Conservation (phyloP, 106 monocot genomes). For the Alisma plantagoaquatica region DNA sequence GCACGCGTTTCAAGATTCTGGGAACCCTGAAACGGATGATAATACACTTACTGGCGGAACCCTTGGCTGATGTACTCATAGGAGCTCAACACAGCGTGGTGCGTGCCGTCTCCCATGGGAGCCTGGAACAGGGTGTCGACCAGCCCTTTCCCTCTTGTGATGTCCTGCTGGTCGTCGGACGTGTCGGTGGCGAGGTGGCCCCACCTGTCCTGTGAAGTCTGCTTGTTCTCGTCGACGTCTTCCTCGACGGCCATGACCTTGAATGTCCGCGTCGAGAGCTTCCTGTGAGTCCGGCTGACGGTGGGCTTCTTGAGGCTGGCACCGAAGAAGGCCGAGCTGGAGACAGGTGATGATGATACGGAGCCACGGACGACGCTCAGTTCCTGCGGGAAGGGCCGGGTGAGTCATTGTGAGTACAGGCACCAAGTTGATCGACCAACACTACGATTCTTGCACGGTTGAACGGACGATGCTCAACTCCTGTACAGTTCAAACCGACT, state of each 20-base stretch:
- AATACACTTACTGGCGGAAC: conserved; percentile 52
- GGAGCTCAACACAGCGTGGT: conserved; percentile 67
- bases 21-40: too few species aligned
- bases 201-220: conserved; percentile 64
- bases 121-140: conserved; percentile 87
- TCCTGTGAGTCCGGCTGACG: conserved; percentile 29
- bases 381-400: conserved; percentile 20
- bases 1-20: too few species aligned
- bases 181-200: conserved; percentile 40
- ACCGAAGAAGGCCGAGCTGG: conserved; percentile 63
- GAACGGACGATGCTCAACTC: too few species aligned
- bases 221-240: conserved; percentile 63
- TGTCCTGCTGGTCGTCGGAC: conserved; percentile 97
- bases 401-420: too few species aligned
- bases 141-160: conserved; percentile 80
- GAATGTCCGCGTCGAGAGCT: conserved; percentile 32
- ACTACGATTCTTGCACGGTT: too few species aligned
- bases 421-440: too few species aligned
- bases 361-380: conserved; percentile 29
- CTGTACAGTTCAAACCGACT: too few species aligned
- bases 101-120: conserved; percentile 73
- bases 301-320: conserved; percentile 54
- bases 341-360: conserved; percentile 20
- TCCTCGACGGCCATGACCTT: conserved; percentile 45
- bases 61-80: conserved; percentile 91